These are phyloP conservation scores for Sphagnum magellanicum DNA, from an alignment of 228 moss, liverwort and hornwort genomes.

Conservation along the genomic window DNA sequence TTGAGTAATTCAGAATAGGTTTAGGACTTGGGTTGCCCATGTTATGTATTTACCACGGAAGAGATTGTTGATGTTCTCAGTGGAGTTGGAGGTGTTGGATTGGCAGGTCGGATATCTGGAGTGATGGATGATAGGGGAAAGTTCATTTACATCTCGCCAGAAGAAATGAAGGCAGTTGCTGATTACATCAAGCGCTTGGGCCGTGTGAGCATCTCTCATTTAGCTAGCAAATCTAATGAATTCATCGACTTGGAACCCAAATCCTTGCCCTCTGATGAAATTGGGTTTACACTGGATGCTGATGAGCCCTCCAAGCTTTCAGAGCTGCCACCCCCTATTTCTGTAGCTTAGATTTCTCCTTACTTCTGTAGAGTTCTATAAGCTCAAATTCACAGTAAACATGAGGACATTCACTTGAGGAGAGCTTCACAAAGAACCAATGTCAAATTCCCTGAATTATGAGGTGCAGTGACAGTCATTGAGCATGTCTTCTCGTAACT, in stretches of 20 bases:
- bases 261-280: slow-evolving; percentile 47
- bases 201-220: slow-evolving; percentile 90
- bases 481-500: too few relatives aligned
- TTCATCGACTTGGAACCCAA: slow-evolving; percentile 94
- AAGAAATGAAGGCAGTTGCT: slow-evolving; percentile 98
- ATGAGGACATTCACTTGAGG: too few relatives aligned
- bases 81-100: background rate
- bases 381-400: too few relatives aligned
- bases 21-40: background rate
- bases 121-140: slow-evolving; percentile 99
- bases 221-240: slow-evolving; percentile 92
- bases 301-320: slow-evolving; percentile 21
- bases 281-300: slow-evolving; percentile 39
- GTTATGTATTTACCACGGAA: background rate
- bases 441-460: too few relatives aligned
- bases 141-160: slow-evolving; percentile 95
- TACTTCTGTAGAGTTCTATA: too few relatives aligned
- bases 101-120: slow-evolving; percentile 85
- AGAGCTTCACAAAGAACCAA: too few relatives aligned
- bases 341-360: slow-evolving; percentile 8
- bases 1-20: too few relatives aligned
- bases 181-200: slow-evolving; percentile 91
- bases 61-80: background rate
- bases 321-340: slow-evolving; percentile 16
- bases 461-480: too few relatives aligned